Evolutionary conservation across 2,329 filamentous ascomycete genomes (phyloP).

Genomic region (Neofusicoccum laricinum): DNA sequence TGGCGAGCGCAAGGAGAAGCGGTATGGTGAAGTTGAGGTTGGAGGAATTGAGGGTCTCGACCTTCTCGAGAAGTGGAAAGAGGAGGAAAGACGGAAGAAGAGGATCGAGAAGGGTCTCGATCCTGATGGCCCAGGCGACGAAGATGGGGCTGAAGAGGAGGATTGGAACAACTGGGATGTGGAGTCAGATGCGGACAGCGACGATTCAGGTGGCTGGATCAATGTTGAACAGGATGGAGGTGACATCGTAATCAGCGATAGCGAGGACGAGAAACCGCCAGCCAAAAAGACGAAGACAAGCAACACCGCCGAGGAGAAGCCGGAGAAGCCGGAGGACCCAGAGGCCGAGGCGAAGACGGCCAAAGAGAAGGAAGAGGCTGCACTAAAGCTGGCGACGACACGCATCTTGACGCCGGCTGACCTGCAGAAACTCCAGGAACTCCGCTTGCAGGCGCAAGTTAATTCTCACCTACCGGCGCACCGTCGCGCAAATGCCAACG

Average conservation of each 20-base stretch:
- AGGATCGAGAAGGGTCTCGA: constrained; percentile 66
- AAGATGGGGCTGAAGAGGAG: constrained; percentile 60
- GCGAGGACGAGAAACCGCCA: constrained; percentile 68
- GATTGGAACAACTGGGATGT: constrained; percentile 61
- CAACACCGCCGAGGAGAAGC: constrained; percentile 41
- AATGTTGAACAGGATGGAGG: constrained; percentile 80
- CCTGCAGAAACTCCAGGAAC: constrained; percentile 87
- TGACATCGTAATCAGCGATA: constrained; percentile 69
- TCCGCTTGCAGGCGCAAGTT: constrained; percentile 71
- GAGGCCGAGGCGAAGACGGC: constrained; percentile 38
- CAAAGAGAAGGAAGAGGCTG: constrained; percentile 33
- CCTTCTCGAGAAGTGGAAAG: constrained; percentile 88
- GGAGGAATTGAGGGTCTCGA: constrained; percentile 94
- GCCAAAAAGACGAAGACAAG: constrained; percentile 62
- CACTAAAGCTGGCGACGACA: constrained; percentile 79
- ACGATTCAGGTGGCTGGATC: constrained; percentile 88
- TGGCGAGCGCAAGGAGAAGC: constrained; percentile 71
- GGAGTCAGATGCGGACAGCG: constrained; percentile 56
- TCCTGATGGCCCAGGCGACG: constrained; percentile 58
- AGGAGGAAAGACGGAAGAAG: constrained; percentile 77
- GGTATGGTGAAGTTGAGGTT: constrained; percentile 76
- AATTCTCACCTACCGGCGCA: constrained; percentile 57
- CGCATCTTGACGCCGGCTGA: constrained; percentile 94
- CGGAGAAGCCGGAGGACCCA: constrained; percentile 33
- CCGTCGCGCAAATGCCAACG: constrained; percentile 36